phyloP scores from a whole-genome alignment of 139 green algal genomes.

The Parachlorella kessleri region DNA sequence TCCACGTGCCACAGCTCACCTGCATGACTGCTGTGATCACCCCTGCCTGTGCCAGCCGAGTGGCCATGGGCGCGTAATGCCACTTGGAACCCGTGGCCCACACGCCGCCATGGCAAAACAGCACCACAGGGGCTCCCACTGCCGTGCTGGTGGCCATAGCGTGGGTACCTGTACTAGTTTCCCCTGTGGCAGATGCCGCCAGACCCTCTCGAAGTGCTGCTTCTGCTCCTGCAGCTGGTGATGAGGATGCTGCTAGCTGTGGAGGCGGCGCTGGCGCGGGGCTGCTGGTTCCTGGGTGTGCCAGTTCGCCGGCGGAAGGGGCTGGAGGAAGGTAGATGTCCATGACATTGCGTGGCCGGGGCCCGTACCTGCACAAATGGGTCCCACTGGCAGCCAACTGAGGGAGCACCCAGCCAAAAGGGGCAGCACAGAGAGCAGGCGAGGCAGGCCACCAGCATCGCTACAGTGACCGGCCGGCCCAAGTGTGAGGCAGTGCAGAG shows the following conservation, averaged over 20 bases:
- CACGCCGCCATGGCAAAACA: conserved; percentile 84
- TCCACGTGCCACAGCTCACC: too few relatives aligned
- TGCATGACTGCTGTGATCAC: conserved; percentile 54
- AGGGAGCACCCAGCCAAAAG: neutral
- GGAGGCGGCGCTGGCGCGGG: too few relatives aligned
- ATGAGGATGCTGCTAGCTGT: too few relatives aligned
- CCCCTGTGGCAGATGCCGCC: neutral
- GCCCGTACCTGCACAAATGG: conserved; percentile 51
- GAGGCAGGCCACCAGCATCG: too few relatives aligned
- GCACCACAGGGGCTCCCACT: conserved; percentile 57
- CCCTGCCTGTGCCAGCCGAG: conserved; percentile 61
- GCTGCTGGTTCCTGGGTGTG: neutral
- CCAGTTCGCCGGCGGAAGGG: neutral
- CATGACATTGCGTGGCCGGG: conserved; percentile 46
- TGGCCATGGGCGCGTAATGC: conserved; percentile 75
- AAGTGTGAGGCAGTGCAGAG: too few relatives aligned
- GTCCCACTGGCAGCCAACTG: neutral
- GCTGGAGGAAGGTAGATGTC: conserved; percentile 71
- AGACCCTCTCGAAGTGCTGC: too few relatives aligned
- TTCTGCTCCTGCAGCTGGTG: too few relatives aligned
- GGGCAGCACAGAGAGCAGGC: too few relatives aligned
- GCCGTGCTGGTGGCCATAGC: neutral
- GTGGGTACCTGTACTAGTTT: neutral
- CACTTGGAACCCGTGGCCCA: conserved; percentile 71
- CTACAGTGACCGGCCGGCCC: too few relatives aligned